Percentiles rank a stretch among this genome's conserved stretches.
These are phyloP conservation scores for Canariomyces notabilis DNA, from an alignment of 2,329 filamentous ascomycete genomes.

Conservation along the genomic window DNA sequence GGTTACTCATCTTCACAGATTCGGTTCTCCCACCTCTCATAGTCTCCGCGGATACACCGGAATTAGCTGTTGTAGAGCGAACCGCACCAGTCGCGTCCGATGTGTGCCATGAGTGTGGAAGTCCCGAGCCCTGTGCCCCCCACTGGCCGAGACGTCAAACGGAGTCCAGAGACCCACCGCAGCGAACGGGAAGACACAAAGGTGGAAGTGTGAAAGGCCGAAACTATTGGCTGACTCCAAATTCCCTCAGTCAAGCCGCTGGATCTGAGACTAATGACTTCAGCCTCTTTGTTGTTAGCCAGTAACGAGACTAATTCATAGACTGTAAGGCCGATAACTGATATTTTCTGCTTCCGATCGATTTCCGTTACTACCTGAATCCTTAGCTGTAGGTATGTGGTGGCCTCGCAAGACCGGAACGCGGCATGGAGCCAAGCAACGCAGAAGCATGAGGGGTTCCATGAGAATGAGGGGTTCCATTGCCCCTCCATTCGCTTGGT, in stretches of 20 bases:
- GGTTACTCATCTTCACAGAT: neutral
- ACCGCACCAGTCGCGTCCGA: slow-evolving; percentile 2
- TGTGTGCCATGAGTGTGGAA: neutral
- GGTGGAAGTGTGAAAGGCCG: too few relatives aligned
- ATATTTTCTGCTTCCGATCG: slow-evolving; percentile 17
- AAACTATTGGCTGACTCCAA: slow-evolving; percentile 11
- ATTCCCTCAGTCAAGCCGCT: slow-evolving; percentile 20
- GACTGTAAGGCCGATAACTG: neutral
- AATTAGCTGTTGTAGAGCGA: slow-evolving; percentile 1
- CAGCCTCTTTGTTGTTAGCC: slow-evolving; percentile 19
- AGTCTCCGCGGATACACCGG: slow-evolving; percentile 21
- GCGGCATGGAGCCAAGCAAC: slow-evolving; percentile 14
- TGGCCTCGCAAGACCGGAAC: neutral
- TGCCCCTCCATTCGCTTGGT: slow-evolving; percentile 15
- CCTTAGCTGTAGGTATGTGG: slow-evolving; percentile 2
- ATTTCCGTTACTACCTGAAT: slow-evolving; percentile 13
- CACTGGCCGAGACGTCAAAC: slow-evolving; percentile 10
- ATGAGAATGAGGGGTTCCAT: neutral
- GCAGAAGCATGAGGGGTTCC: slow-evolving; percentile 12
- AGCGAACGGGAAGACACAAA: too few relatives aligned
- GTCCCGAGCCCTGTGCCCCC: slow-evolving; percentile 10
- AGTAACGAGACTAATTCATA: slow-evolving; percentile 11
- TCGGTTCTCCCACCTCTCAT: slow-evolving; percentile 4
- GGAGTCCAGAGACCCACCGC: slow-evolving; percentile 10
- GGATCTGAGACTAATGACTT: slow-evolving; percentile 15